Conservation (phyloP, 495 filamentous ascomycete genomes). For the Neurospora discreta region DNA sequence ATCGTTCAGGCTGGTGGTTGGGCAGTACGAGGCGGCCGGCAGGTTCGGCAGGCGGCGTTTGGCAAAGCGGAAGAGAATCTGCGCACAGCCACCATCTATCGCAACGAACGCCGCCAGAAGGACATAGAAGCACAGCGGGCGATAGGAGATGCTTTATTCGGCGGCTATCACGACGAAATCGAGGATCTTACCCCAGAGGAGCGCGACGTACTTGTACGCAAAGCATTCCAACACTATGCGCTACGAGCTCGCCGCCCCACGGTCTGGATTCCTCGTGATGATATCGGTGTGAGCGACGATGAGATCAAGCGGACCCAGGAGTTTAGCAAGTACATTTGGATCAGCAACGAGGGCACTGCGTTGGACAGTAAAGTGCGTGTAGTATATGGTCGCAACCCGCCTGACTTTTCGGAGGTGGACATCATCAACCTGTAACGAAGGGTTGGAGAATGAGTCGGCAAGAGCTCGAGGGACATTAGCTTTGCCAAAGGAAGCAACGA, state of each 20-base stretch:
- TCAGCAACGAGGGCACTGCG: conserved; percentile 83
- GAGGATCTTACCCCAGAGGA: conserved; percentile 91
- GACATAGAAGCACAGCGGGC: conserved; percentile 59
- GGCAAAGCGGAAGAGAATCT: conserved; percentile 29
- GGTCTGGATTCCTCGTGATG: conserved; percentile 90
- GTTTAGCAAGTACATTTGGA: conserved; percentile 79
- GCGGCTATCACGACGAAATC: conserved; percentile 78
- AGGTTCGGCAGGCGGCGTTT: conserved; percentile 28
- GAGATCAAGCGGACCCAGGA: conserved; percentile 68
- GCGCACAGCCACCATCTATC: conserved; percentile 28
- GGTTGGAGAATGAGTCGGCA: not conserved
- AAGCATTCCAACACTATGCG: conserved; percentile 86
- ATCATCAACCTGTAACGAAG: conserved; percentile 59
- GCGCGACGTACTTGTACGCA: conserved; percentile 73
- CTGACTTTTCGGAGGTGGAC: conserved; percentile 87
- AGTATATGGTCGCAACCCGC: conserved; percentile 79
- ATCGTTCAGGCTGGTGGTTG: conserved; percentile 36
- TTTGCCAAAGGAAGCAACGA: not conserved
- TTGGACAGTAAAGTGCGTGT: conserved; percentile 75
- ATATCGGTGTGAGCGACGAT: conserved; percentile 83
- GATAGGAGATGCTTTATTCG: conserved; percentile 71
- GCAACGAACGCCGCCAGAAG: conserved; percentile 26
- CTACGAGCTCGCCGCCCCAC: conserved; percentile 75
- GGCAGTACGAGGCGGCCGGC: conserved; percentile 34
- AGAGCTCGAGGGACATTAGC: not conserved